A percentile compares a stretch with the other conserved stretches of the same genome.
phyloP scores from a whole-genome alignment of 176 grass and related monocot genomes.

The Phoenix roebelenii region DNA sequence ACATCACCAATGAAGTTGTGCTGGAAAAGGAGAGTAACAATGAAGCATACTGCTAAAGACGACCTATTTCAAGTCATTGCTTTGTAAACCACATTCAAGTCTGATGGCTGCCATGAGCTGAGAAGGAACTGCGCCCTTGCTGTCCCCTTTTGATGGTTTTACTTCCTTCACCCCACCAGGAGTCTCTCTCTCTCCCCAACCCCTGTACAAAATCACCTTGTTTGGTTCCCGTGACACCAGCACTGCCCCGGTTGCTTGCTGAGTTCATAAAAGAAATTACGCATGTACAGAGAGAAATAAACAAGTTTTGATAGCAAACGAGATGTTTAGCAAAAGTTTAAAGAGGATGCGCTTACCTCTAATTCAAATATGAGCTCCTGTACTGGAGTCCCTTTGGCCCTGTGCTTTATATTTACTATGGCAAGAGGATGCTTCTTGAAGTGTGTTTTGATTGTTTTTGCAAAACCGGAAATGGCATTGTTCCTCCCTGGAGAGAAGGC shows the following conservation, averaged over 20 bases:
- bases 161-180: slow-evolving; percentile 12
- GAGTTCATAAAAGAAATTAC: slow-evolving; percentile 9
- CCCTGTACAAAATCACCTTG: slow-evolving; percentile 88
- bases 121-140: slow-evolving; percentile 39
- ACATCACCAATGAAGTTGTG: too few relatives aligned
- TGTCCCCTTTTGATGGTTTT: slow-evolving; percentile 7
- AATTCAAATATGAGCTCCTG: slow-evolving; percentile 73
- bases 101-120: slow-evolving; percentile 77
- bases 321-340: background rate
- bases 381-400: slow-evolving; percentile 67
- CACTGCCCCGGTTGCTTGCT: slow-evolving; percentile 68
- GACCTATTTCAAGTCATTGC: background rate
- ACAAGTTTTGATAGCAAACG: background rate
- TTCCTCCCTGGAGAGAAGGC: slow-evolving; percentile 53
- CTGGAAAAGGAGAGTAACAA: too few relatives aligned
- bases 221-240: slow-evolving; percentile 77
- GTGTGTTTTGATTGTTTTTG: slow-evolving; percentile 84
- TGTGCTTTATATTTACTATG: slow-evolving; percentile 86
- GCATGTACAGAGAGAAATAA: background rate
- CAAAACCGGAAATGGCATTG: slow-evolving; percentile 68
- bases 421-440: slow-evolving; percentile 86
- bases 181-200: slow-evolving; percentile 49
- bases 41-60: background rate
- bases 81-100: slow-evolving; percentile 66
- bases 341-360: slow-evolving; percentile 38